These are phyloP conservation scores for Ogataea kodamae DNA, from an alignment of 805 yeast genomes.

Conservation along the genomic window DNA sequence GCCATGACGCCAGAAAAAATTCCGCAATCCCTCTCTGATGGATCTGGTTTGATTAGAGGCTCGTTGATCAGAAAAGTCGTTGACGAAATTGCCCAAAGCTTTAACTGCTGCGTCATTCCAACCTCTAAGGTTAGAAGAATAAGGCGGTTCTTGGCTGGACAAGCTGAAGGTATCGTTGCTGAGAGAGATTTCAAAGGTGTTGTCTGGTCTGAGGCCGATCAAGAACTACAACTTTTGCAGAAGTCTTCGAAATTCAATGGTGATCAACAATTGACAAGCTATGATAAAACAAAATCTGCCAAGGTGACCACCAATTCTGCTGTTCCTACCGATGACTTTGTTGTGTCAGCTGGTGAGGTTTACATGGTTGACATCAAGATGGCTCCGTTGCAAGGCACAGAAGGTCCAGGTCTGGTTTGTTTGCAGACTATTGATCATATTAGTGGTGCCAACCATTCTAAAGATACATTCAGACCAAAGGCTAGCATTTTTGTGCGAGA, in stretches of 20 bases:
- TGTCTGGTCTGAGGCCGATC: slow-evolving; percentile 79
- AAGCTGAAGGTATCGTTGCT: slow-evolving; percentile 86
- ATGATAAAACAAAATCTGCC: slow-evolving; percentile 35
- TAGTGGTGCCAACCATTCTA: slow-evolving; percentile 58
- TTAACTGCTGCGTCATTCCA: slow-evolving; percentile 83
- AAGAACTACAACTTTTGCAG: slow-evolving; percentile 55
- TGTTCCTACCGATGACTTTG: slow-evolving; percentile 74
- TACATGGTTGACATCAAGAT: slow-evolving; percentile 80
- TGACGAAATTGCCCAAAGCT: slow-evolving; percentile 80
- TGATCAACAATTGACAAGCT: slow-evolving; percentile 39
- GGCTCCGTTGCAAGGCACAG: slow-evolving; percentile 52
- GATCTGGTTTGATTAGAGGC: slow-evolving; percentile 53
- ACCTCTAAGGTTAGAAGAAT: slow-evolving; percentile 90
- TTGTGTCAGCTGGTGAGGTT: slow-evolving; percentile 76
- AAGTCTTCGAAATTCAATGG: slow-evolving; percentile 34
- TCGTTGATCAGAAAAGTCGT: slow-evolving; percentile 67
- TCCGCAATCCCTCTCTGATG: slow-evolving; percentile 46
- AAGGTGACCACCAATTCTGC: slow-evolving; percentile 47
- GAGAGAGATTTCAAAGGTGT: slow-evolving; percentile 93
- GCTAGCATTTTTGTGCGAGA: slow-evolving; percentile 82
- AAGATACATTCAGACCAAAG: slow-evolving; percentile 49
- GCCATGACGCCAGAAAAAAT: slow-evolving; percentile 72
- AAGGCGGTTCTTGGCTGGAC: slow-evolving; percentile 93
- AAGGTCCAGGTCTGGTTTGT: slow-evolving; percentile 66
- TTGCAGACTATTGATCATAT: slow-evolving; percentile 62